These are phyloP conservation scores for Termitomyces sp. DNA, from an alignment of 768 basidiomycete species.

Conservation along the genomic window DNA sequence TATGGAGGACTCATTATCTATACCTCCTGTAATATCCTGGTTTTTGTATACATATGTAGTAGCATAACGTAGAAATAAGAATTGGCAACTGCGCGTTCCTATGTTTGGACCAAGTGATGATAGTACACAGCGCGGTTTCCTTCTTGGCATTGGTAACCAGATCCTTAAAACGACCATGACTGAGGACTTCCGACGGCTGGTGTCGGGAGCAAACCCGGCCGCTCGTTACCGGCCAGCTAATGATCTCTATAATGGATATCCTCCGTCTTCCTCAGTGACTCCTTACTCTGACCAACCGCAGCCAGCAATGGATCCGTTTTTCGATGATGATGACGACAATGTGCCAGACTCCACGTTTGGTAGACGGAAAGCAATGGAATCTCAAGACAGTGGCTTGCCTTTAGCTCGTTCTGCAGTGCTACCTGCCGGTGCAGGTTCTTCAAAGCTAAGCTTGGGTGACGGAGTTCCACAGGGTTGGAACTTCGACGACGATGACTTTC, in stretches of 20 bases:
- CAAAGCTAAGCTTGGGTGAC: slow-evolving; percentile 37
- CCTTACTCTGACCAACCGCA: slow-evolving; percentile 40
- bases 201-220: slow-evolving; percentile 69
- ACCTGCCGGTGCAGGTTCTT: slow-evolving; percentile 51
- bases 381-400: slow-evolving; percentile 53
- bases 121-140: slow-evolving; percentile 11
- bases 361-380: slow-evolving; percentile 40
- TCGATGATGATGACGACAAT: slow-evolving; percentile 80
- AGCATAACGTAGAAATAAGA: too few species aligned
- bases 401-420: slow-evolving; percentile 54
- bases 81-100: neutral
- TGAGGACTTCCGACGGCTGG: slow-evolving; percentile 72
- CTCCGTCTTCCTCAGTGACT: slow-evolving; percentile 41
- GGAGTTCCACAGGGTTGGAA: slow-evolving; percentile 67
- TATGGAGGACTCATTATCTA: neutral
- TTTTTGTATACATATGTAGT: neutral
- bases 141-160: slow-evolving; percentile 12
- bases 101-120: slow-evolving; percentile 11
- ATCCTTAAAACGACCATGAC: slow-evolving; percentile 34
- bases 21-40: neutral
- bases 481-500: slow-evolving; percentile 63
- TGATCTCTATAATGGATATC: slow-evolving; percentile 55
- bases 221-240: slow-evolving; percentile 47
- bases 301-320: slow-evolving; percentile 73
- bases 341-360: slow-evolving; percentile 66